Base-by-base conservation (phyloP, 768 basidiomycete species). In the Mycena crocata region DNA sequence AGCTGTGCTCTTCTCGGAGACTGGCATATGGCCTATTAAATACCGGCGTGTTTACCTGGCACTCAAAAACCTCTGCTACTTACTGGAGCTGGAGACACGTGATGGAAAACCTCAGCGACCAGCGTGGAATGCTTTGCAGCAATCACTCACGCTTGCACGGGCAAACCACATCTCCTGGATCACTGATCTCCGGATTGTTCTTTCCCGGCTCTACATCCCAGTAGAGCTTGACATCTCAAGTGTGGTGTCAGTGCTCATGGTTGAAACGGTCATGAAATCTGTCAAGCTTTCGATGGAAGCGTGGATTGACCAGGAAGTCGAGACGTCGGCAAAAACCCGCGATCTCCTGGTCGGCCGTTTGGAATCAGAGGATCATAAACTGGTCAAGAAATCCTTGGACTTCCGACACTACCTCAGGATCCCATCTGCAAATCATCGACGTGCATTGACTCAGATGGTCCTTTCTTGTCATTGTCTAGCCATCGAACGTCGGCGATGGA, bases 311-410 rank as follows among this genome's bases (percentile, higher is more conserved):
- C 23, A 30, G 19, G 49, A 50, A n/a, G 10, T 50, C 13, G 49
- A 50, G 26, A 9, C 49, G 6, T 50, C 49, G 28, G 8, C 49
- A 8, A 7, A 21, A n/a, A 50, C 49, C 28, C 8, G n/a, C 13
- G 49, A 50, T 50, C 49, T 50, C n/a, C 26, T 50, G 24, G 10
- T n/a, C 13, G 49, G 49, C 26, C 49, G 49, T 17, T 26, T 50
- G 8, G 49, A 50, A 50, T 28, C 30, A 5, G 26, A 50, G 9
- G 10, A 15, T 8, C 19, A 26, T 6, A 50, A 50, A 30, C 49
- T 54, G n/a, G 35, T 54, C 23, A 54, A 54, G 26, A 54, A 54
- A 54, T 39, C 52, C 37, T 34, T 54, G 32, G 52, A 54, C 17
- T 54, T 54, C 24, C 4, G 52, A n/a, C 52, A 54, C 34, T 54